Evolutionary conservation across 176 grass and related monocot genomes (phyloP).

Genomic region (Bromus sterilis): DNA sequence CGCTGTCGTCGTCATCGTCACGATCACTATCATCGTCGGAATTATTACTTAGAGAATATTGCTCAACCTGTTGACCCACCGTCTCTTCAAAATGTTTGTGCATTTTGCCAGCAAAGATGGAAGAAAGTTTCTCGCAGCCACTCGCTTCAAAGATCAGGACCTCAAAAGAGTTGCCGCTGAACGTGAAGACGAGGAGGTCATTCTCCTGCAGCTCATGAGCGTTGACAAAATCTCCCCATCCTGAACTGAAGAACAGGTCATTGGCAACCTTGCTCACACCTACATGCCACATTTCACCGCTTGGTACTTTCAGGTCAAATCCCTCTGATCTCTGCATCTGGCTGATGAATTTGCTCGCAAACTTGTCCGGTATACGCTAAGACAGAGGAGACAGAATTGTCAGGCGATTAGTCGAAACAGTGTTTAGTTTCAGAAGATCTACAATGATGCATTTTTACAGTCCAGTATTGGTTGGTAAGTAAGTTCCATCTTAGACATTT

Average conservation of each 20-base stretch:
- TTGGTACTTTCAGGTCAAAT: conserved; percentile 23
- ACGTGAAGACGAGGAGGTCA: conserved; percentile 46
- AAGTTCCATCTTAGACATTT: neutral
- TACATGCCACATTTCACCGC: conserved; percentile 30
- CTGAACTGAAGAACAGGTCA: conserved; percentile 15
- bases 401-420: neutral
- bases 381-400: neutral
- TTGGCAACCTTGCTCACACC: neutral
- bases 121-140: conserved; percentile 39
- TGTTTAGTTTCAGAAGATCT: neutral
- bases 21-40: neutral
- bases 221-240: conserved; percentile 47
- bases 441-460: no score
- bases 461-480: neutral
- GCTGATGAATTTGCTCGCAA: conserved; percentile 23
- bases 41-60: neutral
- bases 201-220: conserved; percentile 33
- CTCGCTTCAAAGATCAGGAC: conserved; percentile 34
- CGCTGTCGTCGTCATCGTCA: neutral
- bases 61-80: neutral
- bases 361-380: conserved; percentile 36
- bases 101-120: neutral
- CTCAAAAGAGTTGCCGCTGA: conserved; percentile 29
- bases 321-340: neutral
- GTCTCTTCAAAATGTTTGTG: neutral